Evolutionary conservation across 2,329 filamentous ascomycete species (phyloP), one percentile per base, ranked within the genome.

Genomic region (Aaosphaeria pasadenensis): DNA sequence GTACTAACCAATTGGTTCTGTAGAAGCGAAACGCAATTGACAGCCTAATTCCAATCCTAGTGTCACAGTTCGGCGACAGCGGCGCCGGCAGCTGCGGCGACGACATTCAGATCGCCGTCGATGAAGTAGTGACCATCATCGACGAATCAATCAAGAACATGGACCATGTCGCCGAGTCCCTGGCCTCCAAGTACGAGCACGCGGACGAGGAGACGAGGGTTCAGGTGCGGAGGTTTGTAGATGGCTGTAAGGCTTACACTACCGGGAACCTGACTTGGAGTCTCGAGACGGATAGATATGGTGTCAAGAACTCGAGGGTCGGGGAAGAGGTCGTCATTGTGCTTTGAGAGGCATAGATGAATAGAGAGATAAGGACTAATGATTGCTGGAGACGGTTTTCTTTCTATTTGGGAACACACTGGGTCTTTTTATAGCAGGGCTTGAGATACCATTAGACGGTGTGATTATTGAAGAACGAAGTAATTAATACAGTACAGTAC

Each of bases 251-350:
- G 45, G 24, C 11, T 11, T 11, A n/a, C 39, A 9, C 9, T 9
- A 41, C 39, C 11, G 50, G 50, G 7, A 53, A 53, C 38, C 31
- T 53, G 28, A 30, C 28, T 1, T 52, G 50, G 50, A 50, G 47
- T 35, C 30, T 51, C 11, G 7, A 42, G 32, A 51, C 49, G 13
- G 30, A 43, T 24, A 28, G 49, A 29, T 51, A 51, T 31, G 49
- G 43, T 36, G 9, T 36, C 4, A 13, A 9, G 3, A 11, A 13
- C 13, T 36, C 13, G 13, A 36, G 13, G 33, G 9, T 36, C 9
- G 33, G 13, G 13, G 33, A 13, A 13, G 33, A 36, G 33, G 13
- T 36, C 33, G 33, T 36, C 9, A 11, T 36, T 13, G 33, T 11
- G 33, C 33, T 36, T 36, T 36, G 33, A 36, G 13, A 36, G 33